phyloP scores from a whole-genome alignment of 2,329 filamentous ascomycete species.

The Chaetomium sp. region DNA sequence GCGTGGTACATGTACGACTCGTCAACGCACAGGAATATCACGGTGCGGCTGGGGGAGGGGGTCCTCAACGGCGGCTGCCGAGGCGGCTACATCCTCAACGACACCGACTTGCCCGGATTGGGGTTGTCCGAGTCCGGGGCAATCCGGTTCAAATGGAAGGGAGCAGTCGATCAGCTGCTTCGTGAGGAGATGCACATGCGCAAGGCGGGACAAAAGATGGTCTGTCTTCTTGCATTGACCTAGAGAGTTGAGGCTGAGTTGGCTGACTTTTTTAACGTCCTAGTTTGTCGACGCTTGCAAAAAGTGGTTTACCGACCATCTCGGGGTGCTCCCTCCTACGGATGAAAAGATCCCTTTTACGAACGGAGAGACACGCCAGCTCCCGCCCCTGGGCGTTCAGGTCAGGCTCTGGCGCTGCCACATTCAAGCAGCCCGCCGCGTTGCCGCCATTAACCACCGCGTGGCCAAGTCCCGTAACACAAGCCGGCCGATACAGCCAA shows the following conservation, averaged over 20 bases:
- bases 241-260: background rate
- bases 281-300: conserved; percentile 4
- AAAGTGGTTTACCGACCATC: background rate
- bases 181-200: conserved; percentile 21
- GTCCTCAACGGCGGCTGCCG: conserved; percentile 2
- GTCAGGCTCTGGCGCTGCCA: background rate
- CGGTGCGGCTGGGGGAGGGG: conserved; percentile 14
- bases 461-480: background rate
- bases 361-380: background rate
- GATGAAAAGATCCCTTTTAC: too few relatives aligned
- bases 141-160: conserved; percentile 16
- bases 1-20: conserved; percentile 6
- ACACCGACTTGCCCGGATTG: conserved; percentile 10
- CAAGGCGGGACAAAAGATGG: conserved; percentile 7
- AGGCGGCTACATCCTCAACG: conserved; percentile 17
- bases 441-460: conserved; percentile 10
- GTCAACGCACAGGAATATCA: background rate
- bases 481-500: background rate
- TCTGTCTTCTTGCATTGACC: background rate
- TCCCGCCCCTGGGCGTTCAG: conserved; percentile 3
- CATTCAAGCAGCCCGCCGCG: conserved; percentile 9
- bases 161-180: conserved; percentile 8
- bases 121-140: background rate
- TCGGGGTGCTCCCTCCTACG: too few relatives aligned
- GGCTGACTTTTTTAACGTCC: too few relatives aligned